Base-by-base conservation (phyloP, 768 basidiomycete species). In the Phylloporus scabripes region DNA sequence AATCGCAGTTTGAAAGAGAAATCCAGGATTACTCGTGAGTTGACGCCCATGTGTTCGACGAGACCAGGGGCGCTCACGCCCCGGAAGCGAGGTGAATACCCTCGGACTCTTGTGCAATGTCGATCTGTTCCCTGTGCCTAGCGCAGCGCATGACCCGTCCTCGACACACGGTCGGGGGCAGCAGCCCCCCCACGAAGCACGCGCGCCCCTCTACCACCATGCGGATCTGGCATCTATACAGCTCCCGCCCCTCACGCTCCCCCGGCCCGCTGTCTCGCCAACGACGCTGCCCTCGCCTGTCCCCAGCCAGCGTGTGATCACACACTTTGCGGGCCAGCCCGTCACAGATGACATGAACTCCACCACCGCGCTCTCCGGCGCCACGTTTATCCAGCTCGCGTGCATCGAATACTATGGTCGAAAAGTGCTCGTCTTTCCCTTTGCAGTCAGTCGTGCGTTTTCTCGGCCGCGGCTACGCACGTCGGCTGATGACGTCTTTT, bases 91-190 rank as follows among this genome's bases (percentile, higher is more conserved):
- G 36, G 65, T 84, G 39, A 77, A 82, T 47, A 71, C 72, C n/a
- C 72, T 80, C 26, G 88, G 87, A 2, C 72, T 88, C 11, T 62
- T 91, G 14, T 89, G 88, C 64, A 85, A 82, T 3, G 85, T 86
- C 34, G 88, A 90, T 66, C 72, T 91, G 15, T 87, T 86, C 53
- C 83, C 82, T 4, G 77, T 86, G 7, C 72, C 75, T 48, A 51
- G 49, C 28, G 31, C 56, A 54, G 36, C 42, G 10, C 57, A 56
- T 18, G 33, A 55, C 7, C 31, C 43, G 8, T 36, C 42, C 23
- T 29, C 49, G 24, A 37, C 28, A 7, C 54, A 47, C 20, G 39
- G 33, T 32, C 55, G 37, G 20, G 46, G 48, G 29, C 60, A 53
- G 23, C 56, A 26, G 50, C 64, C 15, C 15, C 20, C 49, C 28